Evolutionary conservation across 2,329 filamentous ascomycete species (phyloP).

Genomic region (Cladosporium oxysporum): DNA sequence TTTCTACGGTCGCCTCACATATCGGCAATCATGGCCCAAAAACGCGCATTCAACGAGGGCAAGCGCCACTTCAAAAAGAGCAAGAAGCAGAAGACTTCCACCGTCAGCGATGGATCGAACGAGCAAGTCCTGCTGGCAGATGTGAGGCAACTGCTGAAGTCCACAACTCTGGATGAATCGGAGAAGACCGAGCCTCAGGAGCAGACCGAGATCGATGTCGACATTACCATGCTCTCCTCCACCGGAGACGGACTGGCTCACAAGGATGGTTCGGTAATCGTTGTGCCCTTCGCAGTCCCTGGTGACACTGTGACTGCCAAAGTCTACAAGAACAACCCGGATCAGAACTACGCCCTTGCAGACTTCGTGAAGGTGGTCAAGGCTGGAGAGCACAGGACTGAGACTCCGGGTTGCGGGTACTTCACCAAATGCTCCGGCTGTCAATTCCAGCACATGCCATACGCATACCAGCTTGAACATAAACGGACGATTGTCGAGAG

Average conservation of each 20-base stretch:
- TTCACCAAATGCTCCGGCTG: conserved; percentile 87
- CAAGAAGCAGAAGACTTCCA: conserved; percentile 51
- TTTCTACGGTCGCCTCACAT: background rate
- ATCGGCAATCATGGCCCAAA: conserved; percentile 34
- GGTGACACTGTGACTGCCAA: conserved; percentile 80
- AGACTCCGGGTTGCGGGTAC: conserved; percentile 77
- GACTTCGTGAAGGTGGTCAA: conserved; percentile 79
- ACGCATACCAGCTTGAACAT: conserved; percentile 78
- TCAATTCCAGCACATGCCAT: conserved; percentile 96
- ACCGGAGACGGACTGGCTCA: conserved; percentile 88
- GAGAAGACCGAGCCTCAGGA: conserved; percentile 27
- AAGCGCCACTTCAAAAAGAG: conserved; percentile 45
- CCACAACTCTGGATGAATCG: conserved; percentile 28
- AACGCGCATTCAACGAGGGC: conserved; percentile 41
- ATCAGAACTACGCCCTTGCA: conserved; percentile 70
- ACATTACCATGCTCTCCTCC: conserved; percentile 80
- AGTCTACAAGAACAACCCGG: conserved; percentile 69
- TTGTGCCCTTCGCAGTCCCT: conserved; percentile 84
- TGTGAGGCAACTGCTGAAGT: conserved; percentile 45
- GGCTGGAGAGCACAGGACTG: conserved; percentile 74
- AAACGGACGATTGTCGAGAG: conserved; percentile 88
- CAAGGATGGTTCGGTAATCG: conserved; percentile 70
- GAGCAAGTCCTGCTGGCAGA: conserved; percentile 52
- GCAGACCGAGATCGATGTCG: conserved; percentile 76
- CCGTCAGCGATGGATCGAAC: conserved; percentile 47